A percentile compares a stretch with the other conserved stretches of the same genome.
phyloP scores from a whole-genome alignment of 2,329 filamentous ascomycete genomes.

The Dothideomycetes sp. region DNA sequence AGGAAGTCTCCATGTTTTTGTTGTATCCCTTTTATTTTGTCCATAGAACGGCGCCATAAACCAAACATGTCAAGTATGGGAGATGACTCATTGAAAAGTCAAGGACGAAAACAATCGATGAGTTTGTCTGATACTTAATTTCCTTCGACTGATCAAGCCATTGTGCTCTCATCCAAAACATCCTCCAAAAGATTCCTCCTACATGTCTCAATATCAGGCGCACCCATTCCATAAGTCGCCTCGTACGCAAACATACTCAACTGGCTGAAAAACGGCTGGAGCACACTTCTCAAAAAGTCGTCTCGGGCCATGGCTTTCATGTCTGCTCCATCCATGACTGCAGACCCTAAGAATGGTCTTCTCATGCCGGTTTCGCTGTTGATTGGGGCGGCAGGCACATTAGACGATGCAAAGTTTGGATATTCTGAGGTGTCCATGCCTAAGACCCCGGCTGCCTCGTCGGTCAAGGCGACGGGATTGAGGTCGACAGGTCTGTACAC shows the following conservation, averaged over 20 bases:
- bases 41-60: too few species aligned
- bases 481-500: constrained; percentile 70
- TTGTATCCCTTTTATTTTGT: too few species aligned
- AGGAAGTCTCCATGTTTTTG: too few species aligned
- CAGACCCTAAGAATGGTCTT: constrained; percentile 40
- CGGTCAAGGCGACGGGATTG: constrained; percentile 66
- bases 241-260: constrained; percentile 92
- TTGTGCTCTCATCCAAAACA: constrained; percentile 40
- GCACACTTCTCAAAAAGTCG: constrained; percentile 63
- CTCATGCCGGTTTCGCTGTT: constrained; percentile 21
- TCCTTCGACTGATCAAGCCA: constrained; percentile 25
- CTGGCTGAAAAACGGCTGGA: constrained; percentile 83
- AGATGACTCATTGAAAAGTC: too few species aligned
- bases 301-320: constrained; percentile 46
- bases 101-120: too few species aligned
- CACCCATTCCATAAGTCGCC: constrained; percentile 76
- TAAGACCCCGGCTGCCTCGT: constrained; percentile 73
- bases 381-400: not conserved
- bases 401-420: constrained; percentile 13
- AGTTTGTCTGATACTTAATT: too few species aligned
- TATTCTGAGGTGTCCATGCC: constrained; percentile 34
- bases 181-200: constrained; percentile 23
- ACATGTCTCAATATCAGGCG: constrained; percentile 57
- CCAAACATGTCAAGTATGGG: too few species aligned
- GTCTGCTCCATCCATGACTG: constrained; percentile 46